Evolutionary conservation across 1,284 basidiomycete genomes (phyloP).

Genomic region (Sporisorium sorghi): DNA sequence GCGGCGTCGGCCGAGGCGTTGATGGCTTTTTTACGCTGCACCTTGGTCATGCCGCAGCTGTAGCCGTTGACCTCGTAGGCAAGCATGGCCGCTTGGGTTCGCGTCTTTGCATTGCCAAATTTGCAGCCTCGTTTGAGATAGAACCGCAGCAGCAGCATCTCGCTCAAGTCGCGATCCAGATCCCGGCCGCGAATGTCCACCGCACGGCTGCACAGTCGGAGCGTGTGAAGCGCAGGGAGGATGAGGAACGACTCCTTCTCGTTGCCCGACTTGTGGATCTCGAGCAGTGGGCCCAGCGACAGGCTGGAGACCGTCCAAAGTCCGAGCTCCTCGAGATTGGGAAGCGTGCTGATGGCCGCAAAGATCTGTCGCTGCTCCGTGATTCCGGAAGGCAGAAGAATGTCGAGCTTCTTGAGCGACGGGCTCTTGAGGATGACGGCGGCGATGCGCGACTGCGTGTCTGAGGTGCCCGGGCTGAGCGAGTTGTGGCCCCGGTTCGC

Average conservation of each 20-base stretch:
- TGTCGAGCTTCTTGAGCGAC: constrained; percentile 21
- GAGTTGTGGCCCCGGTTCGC: constrained; percentile 6
- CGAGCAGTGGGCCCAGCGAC: constrained; percentile 6
- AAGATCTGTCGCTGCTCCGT: constrained; percentile 14
- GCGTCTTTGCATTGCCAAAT: constrained; percentile 5
- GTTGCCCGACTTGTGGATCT: not conserved
- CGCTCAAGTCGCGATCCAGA: constrained; percentile 12
- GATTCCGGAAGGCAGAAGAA: constrained; percentile 9
- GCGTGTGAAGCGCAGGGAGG: constrained; percentile 5
- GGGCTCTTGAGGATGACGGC: constrained; percentile 19
- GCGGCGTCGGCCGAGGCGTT: not conserved
- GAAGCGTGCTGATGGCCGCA: constrained; percentile 10
- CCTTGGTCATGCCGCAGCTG: not conserved
- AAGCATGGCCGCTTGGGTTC: constrained; percentile 7
- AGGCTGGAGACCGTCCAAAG: not conserved
- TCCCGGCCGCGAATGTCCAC: not conserved
- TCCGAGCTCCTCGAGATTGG: constrained; percentile 16
- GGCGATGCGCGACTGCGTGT: constrained; percentile 4
- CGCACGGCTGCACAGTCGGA: constrained; percentile 4
- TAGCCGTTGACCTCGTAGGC: not conserved
- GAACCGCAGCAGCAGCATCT: constrained; percentile 16
- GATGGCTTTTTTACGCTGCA: constrained; percentile 14
- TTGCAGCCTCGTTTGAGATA: constrained; percentile 11
- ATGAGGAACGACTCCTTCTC: not conserved
- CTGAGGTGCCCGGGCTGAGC: not conserved